Evolutionary conservation across 495 filamentous ascomycete species (phyloP), one percentile per base, ranked within the genome.

Genomic region (Penicillium simplicissimum): DNA sequence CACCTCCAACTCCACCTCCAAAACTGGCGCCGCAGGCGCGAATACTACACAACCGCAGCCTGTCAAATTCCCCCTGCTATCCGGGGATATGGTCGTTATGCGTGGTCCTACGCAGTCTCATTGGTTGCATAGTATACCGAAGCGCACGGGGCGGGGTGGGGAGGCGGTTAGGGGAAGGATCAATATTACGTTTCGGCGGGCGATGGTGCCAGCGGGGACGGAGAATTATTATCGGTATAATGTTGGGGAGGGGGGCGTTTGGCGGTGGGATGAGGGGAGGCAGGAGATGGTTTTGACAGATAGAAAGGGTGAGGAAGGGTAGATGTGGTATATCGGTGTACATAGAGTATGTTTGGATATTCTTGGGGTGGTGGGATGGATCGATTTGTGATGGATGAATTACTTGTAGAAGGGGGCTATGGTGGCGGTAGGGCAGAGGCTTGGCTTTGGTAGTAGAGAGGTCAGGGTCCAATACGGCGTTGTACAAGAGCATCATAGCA

Each of bases 211-310:
- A 53, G 87, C 74, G 35, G 87, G 87, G 9, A 92, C 87, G 25
- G 84, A 90, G 66, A 92, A 91, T 71, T 89, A 88, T 68, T 87
- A 88, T 70, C 69, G 74, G 59, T 92, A 93, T 78, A 93, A 92
- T 76, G 87, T 93, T 63, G 89, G 90, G 0, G 75, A 69, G 49
- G 88, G 89, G 10, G 75, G 67, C 3, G 79, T 87, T 8, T 89
- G 82, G 72, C 76, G 76, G 65, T 91, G 89, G 89, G 78, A 86
- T 71, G 75, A 78, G 13, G 65, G 15, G 19, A 67, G 60, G 55
- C 64, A 77, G 61, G 79, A 85, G 73, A 91, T 91, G 87, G 74
- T 70, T 23, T 14, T 10, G 10, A 47, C 10, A 9, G 57, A 54
- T 8, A 10, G 19, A 40, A 5, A 14, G n/a, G 4, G 11, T 33